Evolutionary conservation across 2,329 filamentous ascomycete genomes (phyloP), one percentile per base, ranked within the genome.

Genomic region (Nigrograna mackinnonii): DNA sequence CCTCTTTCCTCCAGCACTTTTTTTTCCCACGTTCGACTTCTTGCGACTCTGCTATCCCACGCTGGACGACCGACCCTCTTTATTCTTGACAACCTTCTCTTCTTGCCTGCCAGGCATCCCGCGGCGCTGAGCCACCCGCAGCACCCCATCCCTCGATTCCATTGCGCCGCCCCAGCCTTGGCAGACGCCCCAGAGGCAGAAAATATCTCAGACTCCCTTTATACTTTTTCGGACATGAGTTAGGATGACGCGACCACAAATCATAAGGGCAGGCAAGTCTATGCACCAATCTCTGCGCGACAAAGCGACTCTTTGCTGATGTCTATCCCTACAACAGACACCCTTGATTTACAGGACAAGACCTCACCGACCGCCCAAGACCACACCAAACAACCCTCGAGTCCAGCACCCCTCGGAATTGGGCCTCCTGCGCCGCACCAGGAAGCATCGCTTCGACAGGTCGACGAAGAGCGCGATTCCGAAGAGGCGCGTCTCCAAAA

Each of bases 301-400:
- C 31, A 12, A 14, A 21, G 11, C n/a, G 24, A 19, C 35, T 44
- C 45, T 42, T 37, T 46, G 49, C 57, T 67, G 55, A 67, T 56
- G 31, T 39, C 45, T 39, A 46, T 39, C 45, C 43, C 26, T 31
- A 38, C 35, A 35, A 44, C 71, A 95, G 92, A 97, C 76, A 95
- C 92, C 50, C 87, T 96, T 72, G 94, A 97, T 74, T 84, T 97
- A 39, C 94, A 97, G 79, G 83, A 90, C 71, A 87, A 84, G 63
- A 77, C 85, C 62, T 78, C 86, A 45, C 90, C 91, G 22, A 94
- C 91, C 34, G 89, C 92, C 28, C 81, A 95, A 74, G 87, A 91
- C 66, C 91, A 95, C 69, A 76, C 79, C 13, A 77, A 76, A 54
- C 80, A 82, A 61, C 75, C 74, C 41, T 66, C 70, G 44, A 73